phyloP scores from a whole-genome alignment of 305 asterid species.

The Euphrasia arctica region DNA sequence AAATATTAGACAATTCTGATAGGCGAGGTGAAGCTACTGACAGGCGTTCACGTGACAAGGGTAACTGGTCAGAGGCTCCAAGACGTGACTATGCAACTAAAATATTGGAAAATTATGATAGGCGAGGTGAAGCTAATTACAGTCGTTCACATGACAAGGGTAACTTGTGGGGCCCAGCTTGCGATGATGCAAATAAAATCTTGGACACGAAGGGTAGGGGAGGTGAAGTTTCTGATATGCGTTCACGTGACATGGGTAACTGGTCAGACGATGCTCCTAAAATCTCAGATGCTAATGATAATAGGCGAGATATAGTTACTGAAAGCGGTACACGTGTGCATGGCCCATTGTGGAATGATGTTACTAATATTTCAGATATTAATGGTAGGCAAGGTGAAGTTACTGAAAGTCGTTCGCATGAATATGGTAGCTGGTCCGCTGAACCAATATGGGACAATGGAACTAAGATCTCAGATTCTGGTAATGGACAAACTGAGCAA shows the following conservation, averaged over 20 bases:
- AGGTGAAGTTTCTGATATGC: not conserved
- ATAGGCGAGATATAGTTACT: not conserved
- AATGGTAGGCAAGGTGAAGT: not conserved
- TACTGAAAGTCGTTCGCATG: not conserved
- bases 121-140: not conserved
- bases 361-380: not conserved
- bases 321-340: not conserved
- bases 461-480: conserved; percentile 9
- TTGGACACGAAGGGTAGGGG: conserved; percentile 1
- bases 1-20: conserved; percentile 2
- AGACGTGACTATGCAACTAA: not conserved
- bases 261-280: not conserved
- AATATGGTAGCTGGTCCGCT: not conserved
- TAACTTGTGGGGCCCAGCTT: not conserved
- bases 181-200: not conserved
- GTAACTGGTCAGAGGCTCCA: not conserved
- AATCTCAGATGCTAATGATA: not conserved
- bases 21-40: not conserved
- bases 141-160: not conserved
- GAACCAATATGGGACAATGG: not conserved
- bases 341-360: too few relatives aligned
- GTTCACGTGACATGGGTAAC: not conserved
- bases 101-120: conserved; percentile 1
- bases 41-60: not conserved
- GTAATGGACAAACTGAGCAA: conserved; percentile 26